Evolutionary conservation across 2,329 filamentous ascomycete genomes (phyloP).

Genomic region (Xylariaceae sp.): DNA sequence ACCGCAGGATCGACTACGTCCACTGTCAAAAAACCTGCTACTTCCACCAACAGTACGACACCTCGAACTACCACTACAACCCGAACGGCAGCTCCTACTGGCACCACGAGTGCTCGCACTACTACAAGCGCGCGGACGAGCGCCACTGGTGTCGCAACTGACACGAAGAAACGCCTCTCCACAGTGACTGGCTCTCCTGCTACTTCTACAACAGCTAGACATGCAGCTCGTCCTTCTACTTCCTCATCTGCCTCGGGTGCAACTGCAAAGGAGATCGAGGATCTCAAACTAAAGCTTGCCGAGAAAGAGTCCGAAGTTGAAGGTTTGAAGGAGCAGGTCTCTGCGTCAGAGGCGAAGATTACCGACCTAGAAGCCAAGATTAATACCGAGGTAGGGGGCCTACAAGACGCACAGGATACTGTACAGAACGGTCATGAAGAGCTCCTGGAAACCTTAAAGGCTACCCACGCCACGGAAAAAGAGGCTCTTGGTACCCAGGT

Average conservation of each 20-base stretch:
- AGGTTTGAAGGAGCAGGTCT: constrained; percentile 61
- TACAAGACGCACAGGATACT: constrained; percentile 48
- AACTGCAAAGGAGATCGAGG: constrained; percentile 62
- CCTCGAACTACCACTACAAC: constrained; percentile 44
- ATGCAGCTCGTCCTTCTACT: constrained; percentile 51
- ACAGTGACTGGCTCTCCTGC: constrained; percentile 49
- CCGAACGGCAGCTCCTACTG: constrained; percentile 47
- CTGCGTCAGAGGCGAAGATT: constrained; percentile 61
- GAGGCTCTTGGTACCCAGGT: constrained; percentile 54
- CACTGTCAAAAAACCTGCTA: constrained; percentile 41
- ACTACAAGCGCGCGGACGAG: constrained; percentile 44
- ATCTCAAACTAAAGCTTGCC: constrained; percentile 64
- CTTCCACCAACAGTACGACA: constrained; percentile 33
- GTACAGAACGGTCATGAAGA: constrained; percentile 51
- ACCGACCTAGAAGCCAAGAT: constrained; percentile 59
- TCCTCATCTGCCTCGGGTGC: constrained; percentile 45
- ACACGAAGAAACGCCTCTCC: constrained; percentile 65
- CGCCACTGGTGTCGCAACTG: constrained; percentile 48
- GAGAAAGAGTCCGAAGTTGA: constrained; percentile 64
- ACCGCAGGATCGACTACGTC: constrained; percentile 40
- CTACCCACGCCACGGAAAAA: constrained; percentile 56
- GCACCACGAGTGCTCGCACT: constrained; percentile 35
- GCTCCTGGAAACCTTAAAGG: constrained; percentile 55
- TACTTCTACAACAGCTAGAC: constrained; percentile 46
- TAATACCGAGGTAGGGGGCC: constrained; percentile 47